Evolutionary conservation across 2,329 filamentous ascomycete genomes (phyloP), one percentile per base, ranked within the genome.

Genomic region (Paecilomyces sp.): DNA sequence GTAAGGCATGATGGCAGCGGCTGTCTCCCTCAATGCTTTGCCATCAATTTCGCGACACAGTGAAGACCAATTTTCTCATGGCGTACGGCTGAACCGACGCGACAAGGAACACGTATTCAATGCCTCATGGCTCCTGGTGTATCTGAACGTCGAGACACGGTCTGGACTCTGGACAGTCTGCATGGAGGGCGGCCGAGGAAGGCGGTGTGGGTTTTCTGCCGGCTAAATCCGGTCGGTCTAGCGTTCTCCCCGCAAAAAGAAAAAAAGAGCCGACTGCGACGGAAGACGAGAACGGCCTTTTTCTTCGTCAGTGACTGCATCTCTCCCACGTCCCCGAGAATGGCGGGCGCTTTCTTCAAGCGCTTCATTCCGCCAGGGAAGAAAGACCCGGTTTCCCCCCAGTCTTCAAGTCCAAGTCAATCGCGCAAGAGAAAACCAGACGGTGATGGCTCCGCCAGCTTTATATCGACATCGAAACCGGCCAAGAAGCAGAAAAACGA

Each of bases 1-100:
- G 80, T 88, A 88, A 58, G 85, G 81, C 86, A 88, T 89, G 25
- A 67, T 73, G 65, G 60, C 69, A 68, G 63, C 57, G 57, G 54
- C 54, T 64, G 61, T 67, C 64, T 58, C 57, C 57, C 56, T 61
- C 59, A 63, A 61, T 65, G 15, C 11, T 15, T 9, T n/a, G 8
- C 24, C 24, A 30, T 47, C 3, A 18, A 18, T 47, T 47, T 18
- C 7, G 36, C 7, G 6, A 18, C n/a, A 18, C 36, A 5, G n/a
- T 11, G 18, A 8, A 47, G n/a, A 47, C 2, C 36, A 22, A 18
- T 18, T 8, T 47, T 47, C n/a, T 15, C 36, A 47, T 47, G 36
- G 36, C n/a, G 36, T 22, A 47, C 36, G 36, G 36, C 18, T 18
- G 36, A 22, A 47, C 36, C n/a, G 36, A 47, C 36, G n/a, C 36